Evolutionary conservation across 208 protist species (phyloP).

Genomic region (Vickermania ingenoplastis): DNA sequence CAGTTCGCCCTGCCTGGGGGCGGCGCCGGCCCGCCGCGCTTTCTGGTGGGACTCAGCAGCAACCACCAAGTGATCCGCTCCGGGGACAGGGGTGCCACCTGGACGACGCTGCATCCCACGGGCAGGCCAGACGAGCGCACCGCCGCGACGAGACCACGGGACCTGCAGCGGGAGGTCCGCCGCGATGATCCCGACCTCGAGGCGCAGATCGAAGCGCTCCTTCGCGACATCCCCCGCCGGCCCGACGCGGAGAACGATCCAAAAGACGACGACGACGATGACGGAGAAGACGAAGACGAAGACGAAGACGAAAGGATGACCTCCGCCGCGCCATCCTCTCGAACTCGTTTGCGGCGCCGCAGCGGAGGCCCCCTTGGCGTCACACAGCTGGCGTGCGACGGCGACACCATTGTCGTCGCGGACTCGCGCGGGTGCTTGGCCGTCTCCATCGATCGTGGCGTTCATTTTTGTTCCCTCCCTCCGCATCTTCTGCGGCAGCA

Average conservation of each 20-base stretch:
- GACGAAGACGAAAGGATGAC: not conserved
- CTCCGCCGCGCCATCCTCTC: not conserved
- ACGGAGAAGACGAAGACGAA: not conserved
- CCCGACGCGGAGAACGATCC: not conserved
- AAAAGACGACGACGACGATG: not conserved
- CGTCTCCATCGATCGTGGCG: constrained; percentile 54
- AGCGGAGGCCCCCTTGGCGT: not conserved
- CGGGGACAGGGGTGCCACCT: constrained; percentile 18
- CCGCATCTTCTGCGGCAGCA: constrained; percentile 6
- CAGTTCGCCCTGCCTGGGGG: not conserved
- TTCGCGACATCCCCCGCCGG: not conserved
- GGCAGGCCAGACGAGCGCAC: not conserved
- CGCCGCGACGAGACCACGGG: not conserved
- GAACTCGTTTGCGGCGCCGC: not conserved
- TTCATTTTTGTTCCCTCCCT: constrained; percentile 25
- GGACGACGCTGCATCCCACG: not conserved
- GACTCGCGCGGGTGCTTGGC: constrained; percentile 36
- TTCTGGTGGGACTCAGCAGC: constrained; percentile 13
- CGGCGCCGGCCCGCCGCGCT: constrained; percentile 5
- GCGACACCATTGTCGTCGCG: constrained; percentile 41
- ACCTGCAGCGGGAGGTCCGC: not conserved
- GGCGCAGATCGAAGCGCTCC: not conserved
- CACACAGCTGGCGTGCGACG: constrained; percentile 14
- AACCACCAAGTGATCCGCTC: constrained; percentile 14
- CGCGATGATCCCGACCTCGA: not conserved